Percentiles rank a stretch among this genome's conserved stretches.
Conservation (phyloP, 164 flowering plant species). For the Tinospora cordifolia region DNA sequence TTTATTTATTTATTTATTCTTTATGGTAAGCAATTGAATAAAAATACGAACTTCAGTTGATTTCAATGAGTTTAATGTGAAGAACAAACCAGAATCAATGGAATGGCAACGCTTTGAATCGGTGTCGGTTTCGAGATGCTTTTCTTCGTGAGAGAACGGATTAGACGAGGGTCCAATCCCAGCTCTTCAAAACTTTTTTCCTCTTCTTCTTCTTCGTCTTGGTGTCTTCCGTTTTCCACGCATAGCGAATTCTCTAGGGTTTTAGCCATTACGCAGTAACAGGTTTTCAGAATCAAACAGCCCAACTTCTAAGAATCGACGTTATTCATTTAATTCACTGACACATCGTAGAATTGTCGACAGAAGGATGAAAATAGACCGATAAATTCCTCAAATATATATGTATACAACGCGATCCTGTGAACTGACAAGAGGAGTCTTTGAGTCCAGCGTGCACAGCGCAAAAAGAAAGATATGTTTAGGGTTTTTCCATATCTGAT, state of each 20-base stretch:
- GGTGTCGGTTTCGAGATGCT: constrained; percentile 66
- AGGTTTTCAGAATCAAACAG: neutral
- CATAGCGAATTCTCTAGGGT: neutral
- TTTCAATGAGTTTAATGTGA: neutral
- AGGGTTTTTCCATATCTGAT: no score
- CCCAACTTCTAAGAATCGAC: neutral
- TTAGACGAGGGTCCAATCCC: constrained; percentile 70
- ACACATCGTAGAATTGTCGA: no score
- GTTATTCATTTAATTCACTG: no score
- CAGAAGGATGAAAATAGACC: no score
- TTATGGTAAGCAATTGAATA: neutral
- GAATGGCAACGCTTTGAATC: constrained; percentile 67
- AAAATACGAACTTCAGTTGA: neutral
- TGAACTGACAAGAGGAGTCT: no score
- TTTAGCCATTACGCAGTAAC: constrained; percentile 9
- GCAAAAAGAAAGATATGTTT: no score
- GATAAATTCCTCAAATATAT: no score
- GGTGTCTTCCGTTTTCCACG: constrained; percentile 6
- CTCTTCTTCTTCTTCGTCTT: constrained; percentile 42
- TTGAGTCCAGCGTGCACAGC: no score
- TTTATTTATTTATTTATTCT: neutral
- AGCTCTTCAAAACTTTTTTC: constrained; percentile 61
- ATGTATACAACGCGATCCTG: no score
- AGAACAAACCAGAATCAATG: constrained; percentile 55
- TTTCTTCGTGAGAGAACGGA: constrained; percentile 70